Base-by-base conservation (phyloP, 2,329 filamentous ascomycete genomes). In the Fusarium metavorans region DNA sequence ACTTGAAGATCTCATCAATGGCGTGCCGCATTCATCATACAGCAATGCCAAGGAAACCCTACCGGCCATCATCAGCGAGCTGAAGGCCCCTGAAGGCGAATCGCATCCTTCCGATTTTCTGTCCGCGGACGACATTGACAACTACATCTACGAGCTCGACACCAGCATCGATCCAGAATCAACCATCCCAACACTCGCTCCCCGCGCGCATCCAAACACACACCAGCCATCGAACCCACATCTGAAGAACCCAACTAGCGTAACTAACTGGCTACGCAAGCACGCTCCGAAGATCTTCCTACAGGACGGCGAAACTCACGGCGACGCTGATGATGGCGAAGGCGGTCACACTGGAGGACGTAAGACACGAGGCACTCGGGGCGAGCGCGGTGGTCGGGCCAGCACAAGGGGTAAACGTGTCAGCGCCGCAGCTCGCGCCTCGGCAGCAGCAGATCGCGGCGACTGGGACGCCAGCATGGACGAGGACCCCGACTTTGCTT, bases 241-340 rank as follows among this genome's bases (percentile, higher is more conserved):
- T 52, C 81, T 87, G 48, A 85, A 87, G 77, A 98, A 98, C 81
- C 95, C 95, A 0, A 94, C 95, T 48, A 97, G 94, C 68, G 95
- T 98, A 4, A 97, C 97, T 85, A 98, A 97, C 82, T 99, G 97
- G 97, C 89, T 99, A 14, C 90, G 94, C 72, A 92, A 94, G 80
- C 89, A 98, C 82, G 92, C 94, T 68, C 94, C 95, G 4, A 92
- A 96, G 82, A 92, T 95, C 58, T 95, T 97, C 85, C 85, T 97
- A 23, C 93, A 97, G 81, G 94, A 95, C 78, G 90, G 91, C 60
- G 81, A 80, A 67, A 76, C 74, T 20, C 81, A 83, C 25, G 83
- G 84, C 62, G 82, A 84, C 9, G 84, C 85, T 25, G 83, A 84
- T 32, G 81, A 85, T 60, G 80, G 78, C 14, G 77, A 80, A 35